phyloP scores from a whole-genome alignment of 371 early-diverging fungal genomes.

The Coemansia sp. region DNA sequence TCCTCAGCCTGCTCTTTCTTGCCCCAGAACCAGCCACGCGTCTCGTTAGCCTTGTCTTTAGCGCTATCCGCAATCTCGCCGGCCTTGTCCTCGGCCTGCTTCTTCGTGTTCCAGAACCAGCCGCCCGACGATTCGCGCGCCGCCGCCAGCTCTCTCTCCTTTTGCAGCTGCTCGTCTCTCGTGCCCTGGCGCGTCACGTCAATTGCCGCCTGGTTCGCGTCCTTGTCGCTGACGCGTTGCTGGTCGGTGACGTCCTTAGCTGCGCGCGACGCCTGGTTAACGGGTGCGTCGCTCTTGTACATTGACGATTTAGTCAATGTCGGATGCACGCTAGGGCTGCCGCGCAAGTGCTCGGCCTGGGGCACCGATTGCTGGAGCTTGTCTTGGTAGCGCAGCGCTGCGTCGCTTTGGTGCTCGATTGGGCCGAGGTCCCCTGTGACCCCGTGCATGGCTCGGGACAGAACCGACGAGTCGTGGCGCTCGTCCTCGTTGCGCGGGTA shows the following conservation, averaged over 20 bases:
- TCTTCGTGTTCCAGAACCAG: not conserved
- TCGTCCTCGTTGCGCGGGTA: constrained; percentile 29
- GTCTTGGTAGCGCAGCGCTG: not conserved
- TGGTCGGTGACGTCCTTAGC: constrained; percentile 8
- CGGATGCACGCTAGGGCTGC: not conserved
- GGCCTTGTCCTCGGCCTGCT: not conserved
- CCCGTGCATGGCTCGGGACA: constrained; percentile 7
- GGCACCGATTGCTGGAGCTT: not conserved
- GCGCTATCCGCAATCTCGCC: not conserved
- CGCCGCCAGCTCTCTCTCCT: not conserved
- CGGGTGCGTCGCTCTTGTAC: constrained; percentile 4
- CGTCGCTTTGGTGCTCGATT: constrained; percentile 30
- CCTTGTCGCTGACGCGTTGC: not conserved
- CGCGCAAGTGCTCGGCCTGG: not conserved
- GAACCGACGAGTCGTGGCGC: constrained; percentile 18
- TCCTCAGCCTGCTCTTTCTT: not conserved
- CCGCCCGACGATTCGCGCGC: not conserved
- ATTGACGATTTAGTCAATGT: not conserved
- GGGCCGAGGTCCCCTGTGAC: constrained; percentile 31
- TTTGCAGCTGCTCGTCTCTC: not conserved
- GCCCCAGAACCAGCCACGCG: not conserved
- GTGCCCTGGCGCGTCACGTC: constrained; percentile 4
- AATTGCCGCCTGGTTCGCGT: constrained; percentile 11
- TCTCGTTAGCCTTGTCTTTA: not conserved
- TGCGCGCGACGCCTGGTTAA: constrained; percentile 9